phyloP scores from a whole-genome alignment of 345 rosid species.

The Lepidium sativum region DNA sequence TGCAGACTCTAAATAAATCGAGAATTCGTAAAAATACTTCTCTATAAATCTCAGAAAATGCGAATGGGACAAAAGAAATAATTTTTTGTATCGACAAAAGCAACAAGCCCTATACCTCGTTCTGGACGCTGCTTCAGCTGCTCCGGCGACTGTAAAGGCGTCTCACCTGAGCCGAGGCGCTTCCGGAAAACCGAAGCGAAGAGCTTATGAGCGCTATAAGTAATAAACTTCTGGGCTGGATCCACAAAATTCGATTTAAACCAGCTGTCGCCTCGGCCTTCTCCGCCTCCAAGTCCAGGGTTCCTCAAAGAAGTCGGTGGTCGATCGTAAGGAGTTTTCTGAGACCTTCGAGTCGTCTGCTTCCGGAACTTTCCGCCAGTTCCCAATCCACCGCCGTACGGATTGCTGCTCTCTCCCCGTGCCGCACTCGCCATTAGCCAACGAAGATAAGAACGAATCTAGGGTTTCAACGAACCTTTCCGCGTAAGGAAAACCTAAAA shows the following conservation, averaged over 20 bases:
- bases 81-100: not conserved
- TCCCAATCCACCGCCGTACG: slow-evolving; percentile 37
- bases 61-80: not conserved
- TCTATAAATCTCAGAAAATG: not conserved
- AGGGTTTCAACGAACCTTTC: slow-evolving; percentile 33
- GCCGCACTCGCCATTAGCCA: slow-evolving; percentile 40
- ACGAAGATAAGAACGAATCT: slow-evolving; percentile 18
- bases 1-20: not conserved
- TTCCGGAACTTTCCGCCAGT: slow-evolving; percentile 70
- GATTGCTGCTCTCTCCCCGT: slow-evolving; percentile 35
- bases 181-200: slow-evolving; percentile 68
- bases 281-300: slow-evolving; percentile 22
- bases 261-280: slow-evolving; percentile 47
- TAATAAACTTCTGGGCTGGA: slow-evolving; percentile 79
- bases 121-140: slow-evolving; percentile 28
- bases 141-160: slow-evolving; percentile 17
- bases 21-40: not conserved
- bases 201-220: slow-evolving; percentile 68
- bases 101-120: slow-evolving; percentile 26
- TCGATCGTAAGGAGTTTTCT: slow-evolving; percentile 70
- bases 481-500: slow-evolving; percentile 18
- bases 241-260: slow-evolving; percentile 61
- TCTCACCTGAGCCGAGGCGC: slow-evolving; percentile 43
- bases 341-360: slow-evolving; percentile 44
- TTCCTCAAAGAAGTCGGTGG: slow-evolving; percentile 44